Conservation (phyloP, 2,329 filamentous ascomycete species). For the Shiraia sp. region DNA sequence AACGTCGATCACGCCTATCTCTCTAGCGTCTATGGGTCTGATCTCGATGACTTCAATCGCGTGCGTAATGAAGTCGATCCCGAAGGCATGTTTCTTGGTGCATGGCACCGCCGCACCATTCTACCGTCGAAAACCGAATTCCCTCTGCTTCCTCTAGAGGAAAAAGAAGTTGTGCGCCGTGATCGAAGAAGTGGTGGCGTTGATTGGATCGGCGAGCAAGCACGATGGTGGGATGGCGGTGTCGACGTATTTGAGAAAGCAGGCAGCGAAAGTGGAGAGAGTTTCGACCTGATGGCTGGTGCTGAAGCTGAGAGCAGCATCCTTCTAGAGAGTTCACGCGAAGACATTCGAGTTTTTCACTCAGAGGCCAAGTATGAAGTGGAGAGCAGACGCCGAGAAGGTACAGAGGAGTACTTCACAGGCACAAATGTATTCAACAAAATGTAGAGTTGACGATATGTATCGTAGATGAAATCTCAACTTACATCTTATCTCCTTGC, state of each 20-base stretch:
- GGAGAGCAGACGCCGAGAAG: constrained; percentile 22
- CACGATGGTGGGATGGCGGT: constrained; percentile 41
- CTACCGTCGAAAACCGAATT: constrained; percentile 34
- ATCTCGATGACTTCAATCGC: constrained; percentile 67
- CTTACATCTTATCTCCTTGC: background rate
- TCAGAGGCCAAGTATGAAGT: constrained; percentile 8
- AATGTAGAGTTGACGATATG: constrained; percentile 24
- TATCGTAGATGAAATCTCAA: background rate
- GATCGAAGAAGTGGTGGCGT: constrained; percentile 35
- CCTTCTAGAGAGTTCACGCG: constrained; percentile 34
- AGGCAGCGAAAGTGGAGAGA: constrained; percentile 37
- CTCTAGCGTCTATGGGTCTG: constrained; percentile 68
- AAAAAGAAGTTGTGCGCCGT: constrained; percentile 47
- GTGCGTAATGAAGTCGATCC: constrained; percentile 74
- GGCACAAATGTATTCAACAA: constrained; percentile 35
- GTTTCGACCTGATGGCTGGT: constrained; percentile 52
- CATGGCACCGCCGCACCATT: constrained; percentile 76
- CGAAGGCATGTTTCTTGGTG: constrained; percentile 84
- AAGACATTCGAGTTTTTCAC: constrained; percentile 14
- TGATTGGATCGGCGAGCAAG: constrained; percentile 47
- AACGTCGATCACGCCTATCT: constrained; percentile 63
- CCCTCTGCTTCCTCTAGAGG: constrained; percentile 43
- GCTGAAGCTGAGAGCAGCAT: constrained; percentile 48
- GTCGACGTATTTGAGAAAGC: constrained; percentile 35
- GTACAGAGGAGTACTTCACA: constrained; percentile 16